These are phyloP conservation scores for Sclerotiophoma versabilis DNA, from an alignment of 2,329 filamentous ascomycete species.

Conservation along the genomic window DNA sequence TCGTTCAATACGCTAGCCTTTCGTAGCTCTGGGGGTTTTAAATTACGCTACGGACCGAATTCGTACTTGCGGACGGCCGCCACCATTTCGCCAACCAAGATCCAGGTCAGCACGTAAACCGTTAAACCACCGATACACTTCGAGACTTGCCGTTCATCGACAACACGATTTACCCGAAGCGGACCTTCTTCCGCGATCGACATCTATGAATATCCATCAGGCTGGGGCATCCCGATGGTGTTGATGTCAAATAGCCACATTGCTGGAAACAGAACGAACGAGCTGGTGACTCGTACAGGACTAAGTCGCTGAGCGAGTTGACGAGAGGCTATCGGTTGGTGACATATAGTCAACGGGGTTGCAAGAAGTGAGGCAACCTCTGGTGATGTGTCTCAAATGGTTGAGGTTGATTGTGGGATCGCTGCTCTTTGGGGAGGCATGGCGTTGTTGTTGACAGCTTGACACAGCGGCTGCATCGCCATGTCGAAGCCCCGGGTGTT, in stretches of 20 bases:
- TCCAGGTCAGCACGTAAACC: constrained; percentile 8
- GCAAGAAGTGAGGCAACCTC: background rate
- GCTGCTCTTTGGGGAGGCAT: constrained; percentile 6
- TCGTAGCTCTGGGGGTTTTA: background rate
- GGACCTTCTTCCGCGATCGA: constrained; percentile 16
- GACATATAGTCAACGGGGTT: constrained; percentile 2
- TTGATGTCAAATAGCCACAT: constrained; percentile 3
- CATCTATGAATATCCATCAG: constrained; percentile 10
- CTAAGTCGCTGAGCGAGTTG: background rate
- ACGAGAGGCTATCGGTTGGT: background rate
- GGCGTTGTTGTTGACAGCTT: constrained; percentile 13
- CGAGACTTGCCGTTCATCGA: constrained; percentile 7
- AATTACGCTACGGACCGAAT: constrained; percentile 7
- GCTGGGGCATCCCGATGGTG: constrained; percentile 3
- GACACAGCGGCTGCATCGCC: constrained; percentile 7
- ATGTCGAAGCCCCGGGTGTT: constrained; percentile 2
- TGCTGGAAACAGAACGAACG: background rate
- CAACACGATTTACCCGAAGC: constrained; percentile 2
- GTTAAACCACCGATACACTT: constrained; percentile 22
- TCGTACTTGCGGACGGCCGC: constrained; percentile 8
- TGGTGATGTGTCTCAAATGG: background rate
- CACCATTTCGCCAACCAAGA: constrained; percentile 12
- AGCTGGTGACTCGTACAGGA: background rate
- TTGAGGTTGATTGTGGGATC: constrained; percentile 10
- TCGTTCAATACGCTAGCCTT: background rate